These are phyloP conservation scores for Cyberlindnera xishuangbannaensis DNA, from an alignment of 805 yeast species.

Conservation along the genomic window DNA sequence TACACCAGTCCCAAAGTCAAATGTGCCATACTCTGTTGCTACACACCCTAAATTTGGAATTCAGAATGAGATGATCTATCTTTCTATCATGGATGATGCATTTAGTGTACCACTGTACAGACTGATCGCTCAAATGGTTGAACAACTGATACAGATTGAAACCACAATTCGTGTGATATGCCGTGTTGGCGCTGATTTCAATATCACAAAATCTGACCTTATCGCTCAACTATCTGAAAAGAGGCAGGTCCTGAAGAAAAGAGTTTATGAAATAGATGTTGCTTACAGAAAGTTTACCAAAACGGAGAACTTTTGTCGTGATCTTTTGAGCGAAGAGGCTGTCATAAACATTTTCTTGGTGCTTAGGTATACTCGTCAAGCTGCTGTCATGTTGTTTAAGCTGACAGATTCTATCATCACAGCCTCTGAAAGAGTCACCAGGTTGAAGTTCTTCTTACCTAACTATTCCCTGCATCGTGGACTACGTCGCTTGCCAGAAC, in stretches of 20 bases:
- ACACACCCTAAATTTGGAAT: slow-evolving; percentile 6
- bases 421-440: slow-evolving; percentile 5
- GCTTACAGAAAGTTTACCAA: slow-evolving; percentile 32
- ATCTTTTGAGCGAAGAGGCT: slow-evolving; percentile 29
- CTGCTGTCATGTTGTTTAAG: slow-evolving; percentile 31
- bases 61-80: slow-evolving; percentile 19
- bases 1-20: slow-evolving; percentile 31
- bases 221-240: slow-evolving; percentile 11
- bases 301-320: slow-evolving; percentile 31
- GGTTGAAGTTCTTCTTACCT: slow-evolving; percentile 33
- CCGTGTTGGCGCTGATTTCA: not conserved
- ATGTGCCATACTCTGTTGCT: slow-evolving; percentile 4
- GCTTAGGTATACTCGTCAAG: slow-evolving; percentile 35
- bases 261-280: slow-evolving; percentile 28
- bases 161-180: slow-evolving; percentile 1
- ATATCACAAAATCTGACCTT: not conserved
- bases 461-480: slow-evolving; percentile 37
- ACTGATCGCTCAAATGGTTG: slow-evolving; percentile 29
- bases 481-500: slow-evolving; percentile 34
- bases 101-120: slow-evolving; percentile 27
- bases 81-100: slow-evolving; percentile 27
- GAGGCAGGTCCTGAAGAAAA: slow-evolving; percentile 22
- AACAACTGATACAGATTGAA: slow-evolving; percentile 23
- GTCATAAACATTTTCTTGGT: slow-evolving; percentile 35
- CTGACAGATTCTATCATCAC: slow-evolving; percentile 16